Percentiles rank a stretch among this genome's conserved stretches.
These are phyloP conservation scores for Castanopsis chinensis DNA, from an alignment of 306 rosid genomes.

Conservation along the genomic window DNA sequence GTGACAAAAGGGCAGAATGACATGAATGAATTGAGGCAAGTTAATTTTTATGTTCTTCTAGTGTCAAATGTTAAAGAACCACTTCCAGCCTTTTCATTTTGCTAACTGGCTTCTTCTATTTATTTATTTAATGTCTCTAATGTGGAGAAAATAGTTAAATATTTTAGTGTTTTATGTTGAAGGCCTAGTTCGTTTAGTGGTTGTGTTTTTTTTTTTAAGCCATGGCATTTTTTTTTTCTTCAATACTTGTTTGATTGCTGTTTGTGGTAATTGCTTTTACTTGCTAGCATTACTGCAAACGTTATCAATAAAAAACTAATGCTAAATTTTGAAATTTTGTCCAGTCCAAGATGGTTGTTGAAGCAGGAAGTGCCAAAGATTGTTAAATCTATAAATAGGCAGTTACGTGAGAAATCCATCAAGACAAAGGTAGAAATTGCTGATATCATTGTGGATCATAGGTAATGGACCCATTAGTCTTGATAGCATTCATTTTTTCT, in stretches of 20 bases:
- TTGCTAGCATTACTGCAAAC: background rate
- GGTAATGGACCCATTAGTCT: slow-evolving; percentile 14
- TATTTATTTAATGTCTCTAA: too few species aligned
- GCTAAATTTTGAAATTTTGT: slow-evolving; percentile 31
- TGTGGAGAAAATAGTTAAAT: background rate
- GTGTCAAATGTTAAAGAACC: background rate
- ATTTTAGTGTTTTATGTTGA: background rate
- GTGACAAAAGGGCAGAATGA: slow-evolving; percentile 93
- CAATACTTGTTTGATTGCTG: background rate
- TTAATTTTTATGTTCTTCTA: slow-evolving; percentile 20
- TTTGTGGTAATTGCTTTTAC: slow-evolving; percentile 6
- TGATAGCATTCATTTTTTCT: slow-evolving; percentile 24
- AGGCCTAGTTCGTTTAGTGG: background rate
- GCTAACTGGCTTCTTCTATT: background rate
- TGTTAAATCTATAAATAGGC: slow-evolving; percentile 87
- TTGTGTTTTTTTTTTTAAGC: background rate
- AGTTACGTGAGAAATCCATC: slow-evolving; percentile 94
- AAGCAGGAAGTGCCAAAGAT: slow-evolving; percentile 95
- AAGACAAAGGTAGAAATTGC: slow-evolving; percentile 81
- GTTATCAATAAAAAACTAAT: slow-evolving; percentile 19
- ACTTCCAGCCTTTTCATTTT: background rate
- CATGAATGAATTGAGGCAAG: slow-evolving; percentile 79
- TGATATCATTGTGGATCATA: slow-evolving; percentile 10
- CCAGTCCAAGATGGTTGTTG: slow-evolving; percentile 98
- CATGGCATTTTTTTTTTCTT: background rate